Conservation (phyloP, 371 early-diverging fungal genomes). For the Encephalitozoon intestinalis region DNA sequence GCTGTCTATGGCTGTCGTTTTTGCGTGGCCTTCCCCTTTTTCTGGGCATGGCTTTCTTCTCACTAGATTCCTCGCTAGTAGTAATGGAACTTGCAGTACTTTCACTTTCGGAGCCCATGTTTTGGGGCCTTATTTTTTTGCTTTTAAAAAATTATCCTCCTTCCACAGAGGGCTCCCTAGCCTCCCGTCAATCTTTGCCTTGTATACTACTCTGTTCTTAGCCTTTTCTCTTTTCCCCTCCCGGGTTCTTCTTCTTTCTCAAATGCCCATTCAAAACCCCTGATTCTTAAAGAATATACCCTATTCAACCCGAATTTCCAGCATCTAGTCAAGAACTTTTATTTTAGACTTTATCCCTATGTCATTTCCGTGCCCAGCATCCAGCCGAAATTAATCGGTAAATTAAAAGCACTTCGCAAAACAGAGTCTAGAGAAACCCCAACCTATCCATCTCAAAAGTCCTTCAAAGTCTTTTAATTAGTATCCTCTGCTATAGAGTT, state of each 20-base stretch:
- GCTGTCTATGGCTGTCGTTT: background rate
- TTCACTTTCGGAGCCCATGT: slow-evolving; percentile 24
- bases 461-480: background rate
- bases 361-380: no score
- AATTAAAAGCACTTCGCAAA: background rate
- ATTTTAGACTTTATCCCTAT: background rate
- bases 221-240: background rate
- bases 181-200: background rate
- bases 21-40: slow-evolving; percentile 33
- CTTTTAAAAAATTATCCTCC: background rate
- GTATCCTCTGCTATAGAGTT: background rate
- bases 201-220: background rate
- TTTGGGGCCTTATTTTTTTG: slow-evolving; percentile 8
- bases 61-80: slow-evolving; percentile 2
- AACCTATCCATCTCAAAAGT: background rate
- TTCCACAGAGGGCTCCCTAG: background rate
- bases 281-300: background rate
- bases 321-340: background rate
- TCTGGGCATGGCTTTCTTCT: slow-evolving; percentile 12
- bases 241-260: background rate
- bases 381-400: background rate
- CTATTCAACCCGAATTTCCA: background rate
- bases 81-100: slow-evolving; percentile 1
- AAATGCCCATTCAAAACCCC: background rate
- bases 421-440: background rate